Percentiles rank a stretch among this genome's conserved stretches.
phyloP scores from a whole-genome alignment of 495 filamentous ascomycete genomes.

The Aspergillus conjunctus region DNA sequence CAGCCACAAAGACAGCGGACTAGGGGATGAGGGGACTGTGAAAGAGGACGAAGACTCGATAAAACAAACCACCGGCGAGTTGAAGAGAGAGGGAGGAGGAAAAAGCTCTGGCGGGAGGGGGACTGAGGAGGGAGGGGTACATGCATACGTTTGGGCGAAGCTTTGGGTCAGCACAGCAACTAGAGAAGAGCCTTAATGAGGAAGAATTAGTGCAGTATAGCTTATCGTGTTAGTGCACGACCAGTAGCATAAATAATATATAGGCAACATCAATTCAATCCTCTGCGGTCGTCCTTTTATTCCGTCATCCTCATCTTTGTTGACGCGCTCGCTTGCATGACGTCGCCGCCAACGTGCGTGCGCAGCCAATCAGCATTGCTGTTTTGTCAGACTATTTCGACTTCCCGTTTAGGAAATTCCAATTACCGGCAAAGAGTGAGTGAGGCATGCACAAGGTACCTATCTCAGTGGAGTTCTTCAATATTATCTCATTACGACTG shows the following conservation, averaged over 20 bases:
- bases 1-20: slow-evolving; percentile 30
- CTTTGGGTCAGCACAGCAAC: not conserved
- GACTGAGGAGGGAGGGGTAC: slow-evolving; percentile 22
- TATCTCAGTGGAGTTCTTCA: not conserved
- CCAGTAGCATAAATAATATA: no score
- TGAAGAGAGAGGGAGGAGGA: slow-evolving; percentile 11
- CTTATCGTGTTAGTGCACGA: no score
- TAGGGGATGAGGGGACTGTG: slow-evolving; percentile 14
- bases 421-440: no score
- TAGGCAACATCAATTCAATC: not conserved
- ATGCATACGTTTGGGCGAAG: slow-evolving; percentile 20
- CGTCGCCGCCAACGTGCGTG: slow-evolving; percentile 9
- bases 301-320: slow-evolving; percentile 5
- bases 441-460: no score
- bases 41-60: slow-evolving; percentile 5
- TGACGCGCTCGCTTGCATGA: slow-evolving; percentile 17
- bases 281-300: not conserved
- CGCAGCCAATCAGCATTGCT: slow-evolving; percentile 20
- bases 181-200: not conserved
- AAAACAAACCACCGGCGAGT: slow-evolving; percentile 15
- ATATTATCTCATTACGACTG: slow-evolving; percentile 1
- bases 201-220: not conserved
- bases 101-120: slow-evolving; percentile 26
- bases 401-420: not conserved
- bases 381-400: slow-evolving; percentile 20